Base-by-base conservation (phyloP, 176 grass and related monocot species). In the Typha latifolia region DNA sequence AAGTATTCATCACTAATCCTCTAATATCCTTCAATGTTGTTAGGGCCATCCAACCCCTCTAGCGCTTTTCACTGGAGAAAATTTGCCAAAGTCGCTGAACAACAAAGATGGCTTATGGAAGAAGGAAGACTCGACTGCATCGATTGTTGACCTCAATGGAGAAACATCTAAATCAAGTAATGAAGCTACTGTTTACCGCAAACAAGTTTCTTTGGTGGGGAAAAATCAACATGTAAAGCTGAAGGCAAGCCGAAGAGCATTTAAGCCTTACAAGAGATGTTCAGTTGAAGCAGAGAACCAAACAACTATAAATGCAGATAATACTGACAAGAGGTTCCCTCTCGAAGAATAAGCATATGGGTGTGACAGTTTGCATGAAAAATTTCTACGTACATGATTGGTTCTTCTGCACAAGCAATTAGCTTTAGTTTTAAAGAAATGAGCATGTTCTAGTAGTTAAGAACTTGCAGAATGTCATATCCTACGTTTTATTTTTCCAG, bases 191-290 rank as follows among this genome's bases (percentile, higher is more conserved):
- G 49, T 20, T 49, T 34, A 19, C 26, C 26, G 1, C 32, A 24
- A n/a, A 53, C 2, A 27, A 22, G 20, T 16, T 34, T 52, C 24
- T 65, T 21, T 49, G 15, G 14, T 20, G 7, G 64, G 19, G 32
- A 34, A 65, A 31, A 34, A 64, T 49, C 19, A 21, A 52, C 48
- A 21, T 32, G 48, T 22, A 61, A 74, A 51, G 26, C 49, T 34
- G 12, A 65, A 51, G 43, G 21, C 61, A 14, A 65, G 47, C 32
- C 62, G 9, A 34, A 64, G 61, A 32, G 72, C 34, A 65, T 74
- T 74, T 37, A 74, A 74, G 51, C 72, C 62, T 51, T 74, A 74
- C 27, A 65, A 64, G 15, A 65, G 72, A 27, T 74, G 72, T 63
- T 65, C 48, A 2, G 48, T 11, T 23, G 72, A 74, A 74, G 72